Evolutionary conservation across 1,284 basidiomycete genomes (phyloP), one percentile per base, ranked within the genome.

Genomic region (Fomitopsis pinicola): DNA sequence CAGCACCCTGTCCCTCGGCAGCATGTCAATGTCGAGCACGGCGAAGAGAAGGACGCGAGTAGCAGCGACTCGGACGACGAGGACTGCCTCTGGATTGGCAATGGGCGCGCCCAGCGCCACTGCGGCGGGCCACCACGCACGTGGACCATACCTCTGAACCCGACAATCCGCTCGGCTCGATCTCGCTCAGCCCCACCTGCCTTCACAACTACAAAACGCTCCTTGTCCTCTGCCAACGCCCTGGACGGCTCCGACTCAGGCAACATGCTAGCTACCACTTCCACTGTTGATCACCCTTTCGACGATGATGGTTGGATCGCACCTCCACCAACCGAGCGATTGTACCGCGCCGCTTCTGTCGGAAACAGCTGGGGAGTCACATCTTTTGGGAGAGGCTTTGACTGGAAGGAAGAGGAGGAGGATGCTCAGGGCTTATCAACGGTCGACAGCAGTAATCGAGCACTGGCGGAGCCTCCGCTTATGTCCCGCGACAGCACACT

Each of bases 341-440:
- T 88, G 26, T 84, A 86, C 74, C 79, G 82, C 59, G 77, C 86
- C 6, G 80, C 87, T 42, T 89, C 87, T 66, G 83, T 88, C 50
- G 84, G 85, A 33, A 83, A 82, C 62, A 92, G 89, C 73, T 93
- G 89, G 87, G 87, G 87, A 5, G 89, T 93, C 65, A 92, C 90
- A 9, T 89, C 85, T 40, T 86, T 92, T 53, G 91, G 91, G 22
- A 82, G 89, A 57, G 91, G 91, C n/a, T 91, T 91, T 71, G 80
- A 89, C 73, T 92, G 90, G 88, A 80, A 79, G 48, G 75, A 78
- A 63, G 75, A 76, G 50, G 71, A 77, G 38, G 76, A 77, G 26
- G 68, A 66, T n/a, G 38, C 59, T 17, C 26, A 57, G 15, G 36
- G 35, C n/a, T 17, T 45, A 14, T 17, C 59, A 33, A 17, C 33